A percentile compares a stretch with the other conserved stretches of the same genome.
Evolutionary conservation across 2,329 filamentous ascomycete species (phyloP).

Genomic region (Xylariaceae sp.): DNA sequence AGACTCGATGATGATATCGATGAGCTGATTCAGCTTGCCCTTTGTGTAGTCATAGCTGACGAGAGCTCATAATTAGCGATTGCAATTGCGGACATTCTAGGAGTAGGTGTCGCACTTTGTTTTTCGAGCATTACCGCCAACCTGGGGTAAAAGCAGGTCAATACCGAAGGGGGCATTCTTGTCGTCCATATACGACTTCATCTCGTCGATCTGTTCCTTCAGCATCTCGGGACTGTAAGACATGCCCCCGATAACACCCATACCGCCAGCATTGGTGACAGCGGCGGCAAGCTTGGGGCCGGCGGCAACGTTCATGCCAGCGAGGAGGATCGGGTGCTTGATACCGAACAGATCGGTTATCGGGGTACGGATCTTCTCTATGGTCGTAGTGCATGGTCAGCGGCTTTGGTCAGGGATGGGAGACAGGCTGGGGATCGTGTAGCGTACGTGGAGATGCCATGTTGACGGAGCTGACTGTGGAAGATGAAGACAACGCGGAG

Average conservation of each 20-base stretch:
- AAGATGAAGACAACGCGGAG: not conserved
- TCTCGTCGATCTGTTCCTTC: conserved; percentile 86
- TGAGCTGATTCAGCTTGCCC: conserved; percentile 88
- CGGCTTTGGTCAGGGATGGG: conserved; percentile 6
- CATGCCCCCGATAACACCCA: conserved; percentile 94
- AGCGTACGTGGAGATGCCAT: conserved; percentile 35
- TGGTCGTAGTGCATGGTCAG: conserved; percentile 15
- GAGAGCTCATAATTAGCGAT: conserved; percentile 17
- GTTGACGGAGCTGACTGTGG: conserved; percentile 16
- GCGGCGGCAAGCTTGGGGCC: conserved; percentile 94
- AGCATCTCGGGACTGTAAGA: conserved; percentile 98
- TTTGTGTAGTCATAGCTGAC: conserved; percentile 98
- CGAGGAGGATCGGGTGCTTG: conserved; percentile 92
- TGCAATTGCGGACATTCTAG: conserved; percentile 8
- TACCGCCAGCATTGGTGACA: conserved; percentile 92
- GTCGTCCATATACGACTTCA: conserved; percentile 83
- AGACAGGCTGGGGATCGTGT: conserved; percentile 1
- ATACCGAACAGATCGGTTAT: conserved; percentile 97
- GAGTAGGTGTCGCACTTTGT: conserved; percentile 62
- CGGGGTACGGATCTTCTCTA: conserved; percentile 86
- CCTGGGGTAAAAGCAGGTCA: conserved; percentile 88
- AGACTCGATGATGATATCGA: conserved; percentile 89
- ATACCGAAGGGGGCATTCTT: conserved; percentile 96
- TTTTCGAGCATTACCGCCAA: conserved; percentile 90
- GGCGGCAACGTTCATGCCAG: conserved; percentile 98